Evolutionary conservation across 768 basidiomycete species (phyloP), one percentile per base, ranked within the genome.

Genomic region (Tricholomella constricta): DNA sequence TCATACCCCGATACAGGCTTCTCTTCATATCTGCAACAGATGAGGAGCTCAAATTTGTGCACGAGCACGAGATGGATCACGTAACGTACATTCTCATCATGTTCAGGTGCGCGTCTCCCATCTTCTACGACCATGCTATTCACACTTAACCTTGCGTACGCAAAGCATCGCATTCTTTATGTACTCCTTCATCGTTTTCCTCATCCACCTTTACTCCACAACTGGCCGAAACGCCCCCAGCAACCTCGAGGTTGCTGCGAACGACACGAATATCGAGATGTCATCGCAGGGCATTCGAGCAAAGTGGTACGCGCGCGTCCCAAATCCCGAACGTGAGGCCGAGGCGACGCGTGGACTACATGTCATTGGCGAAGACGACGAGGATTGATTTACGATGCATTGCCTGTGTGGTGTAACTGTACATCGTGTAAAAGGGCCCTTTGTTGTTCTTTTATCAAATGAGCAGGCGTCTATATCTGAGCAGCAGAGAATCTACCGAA

Each of bases 1-100:
- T 26, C 29, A 51, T 25, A 37, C 22, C 8, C 17, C 43, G 32
- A 31, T 51, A n/a, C 27, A 89, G 91, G 6, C 69, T 94, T 2
- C 70, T 93, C 15, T 97, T 98, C 76, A 92, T 96, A 84, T 89
- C 89, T 12, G 95, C 88, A 0, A 97, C 95, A 0, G 93, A 98
- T 65, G 94, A 98, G 71, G 91, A 96, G 67, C 72, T 96, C 25
- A 62, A 78, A 22, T 89, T 78, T 55, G 81, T 88, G 4, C 78
- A 91, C 57, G 81, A 81, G 11, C 74, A 72, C 17, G 87, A 81
- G 37, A 91, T 96, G 84, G 94, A 96, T 66, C 91, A 94, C 62
- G 93, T 94, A 52, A 94, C 94, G 0, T 96, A 95, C 62, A 77
- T 89, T 32, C 77, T 94, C 15, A 87, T 90, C 64, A 86, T 93